A percentile compares a stretch with the other conserved stretches of the same genome.
Evolutionary conservation across 2,329 filamentous ascomycete species (phyloP).

Genomic region (Venturia pyrina): DNA sequence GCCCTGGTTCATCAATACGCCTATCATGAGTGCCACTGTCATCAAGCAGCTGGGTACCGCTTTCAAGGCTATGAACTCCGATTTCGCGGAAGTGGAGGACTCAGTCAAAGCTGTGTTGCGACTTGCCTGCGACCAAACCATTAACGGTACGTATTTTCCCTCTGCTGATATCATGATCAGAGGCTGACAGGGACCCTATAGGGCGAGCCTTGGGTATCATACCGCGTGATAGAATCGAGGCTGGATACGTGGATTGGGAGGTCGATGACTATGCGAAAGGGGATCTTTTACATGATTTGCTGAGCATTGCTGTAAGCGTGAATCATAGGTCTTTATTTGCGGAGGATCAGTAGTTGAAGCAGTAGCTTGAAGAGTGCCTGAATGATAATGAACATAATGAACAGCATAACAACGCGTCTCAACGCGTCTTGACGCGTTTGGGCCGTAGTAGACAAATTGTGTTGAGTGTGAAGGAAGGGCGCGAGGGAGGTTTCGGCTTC

Average conservation of each 20-base stretch:
- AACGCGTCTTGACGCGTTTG: not conserved
- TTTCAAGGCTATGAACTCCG: not conserved
- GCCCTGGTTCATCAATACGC: constrained; percentile 10
- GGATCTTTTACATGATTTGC: not conserved
- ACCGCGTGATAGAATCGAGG: not conserved
- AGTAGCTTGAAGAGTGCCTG: not conserved
- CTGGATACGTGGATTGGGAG: not conserved
- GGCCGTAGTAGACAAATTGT: too few species aligned
- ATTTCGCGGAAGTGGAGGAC: constrained; percentile 7
- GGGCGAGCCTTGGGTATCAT: not conserved
- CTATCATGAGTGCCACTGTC: constrained; percentile 7
- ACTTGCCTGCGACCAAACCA: not conserved
- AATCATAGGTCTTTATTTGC: not conserved
- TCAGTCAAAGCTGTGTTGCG: constrained; percentile 4
- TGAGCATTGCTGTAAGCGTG: not conserved
- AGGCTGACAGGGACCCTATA: not conserved
- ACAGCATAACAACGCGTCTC: not conserved
- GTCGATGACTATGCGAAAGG: constrained; percentile 6
- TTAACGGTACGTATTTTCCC: constrained; percentile 2
- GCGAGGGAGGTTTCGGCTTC: too few species aligned
- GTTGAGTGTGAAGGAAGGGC: too few species aligned
- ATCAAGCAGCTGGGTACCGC: not conserved
- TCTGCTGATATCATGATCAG: not conserved
- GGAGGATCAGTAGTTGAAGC: not conserved
- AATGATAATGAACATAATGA: not conserved